Evolutionary conservation across 306 rosid genomes (phyloP).

Genomic region (Quercus rubra): DNA sequence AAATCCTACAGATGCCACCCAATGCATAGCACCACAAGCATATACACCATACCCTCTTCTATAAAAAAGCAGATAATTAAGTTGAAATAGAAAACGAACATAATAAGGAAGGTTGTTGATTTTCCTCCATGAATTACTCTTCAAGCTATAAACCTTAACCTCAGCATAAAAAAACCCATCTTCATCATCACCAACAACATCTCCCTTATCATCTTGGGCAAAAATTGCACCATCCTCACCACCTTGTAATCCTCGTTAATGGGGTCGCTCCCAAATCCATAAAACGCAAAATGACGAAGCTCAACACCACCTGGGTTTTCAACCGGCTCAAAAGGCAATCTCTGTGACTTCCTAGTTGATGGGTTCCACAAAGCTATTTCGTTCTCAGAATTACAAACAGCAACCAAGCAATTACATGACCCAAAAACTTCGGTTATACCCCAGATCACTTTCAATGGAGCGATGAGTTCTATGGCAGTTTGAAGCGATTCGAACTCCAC

Average conservation of each 20-base stretch:
- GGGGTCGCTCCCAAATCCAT: neutral
- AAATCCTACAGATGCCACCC: neutral
- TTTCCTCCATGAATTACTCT: neutral
- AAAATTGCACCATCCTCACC: slow-evolving; percentile 2
- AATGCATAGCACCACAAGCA: slow-evolving; percentile 2
- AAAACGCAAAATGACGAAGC: neutral
- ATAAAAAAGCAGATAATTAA: neutral
- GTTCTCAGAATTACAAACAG: neutral
- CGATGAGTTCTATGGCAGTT: neutral
- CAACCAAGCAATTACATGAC: neutral
- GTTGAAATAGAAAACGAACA: neutral
- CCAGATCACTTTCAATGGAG: neutral
- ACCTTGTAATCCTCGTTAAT: slow-evolving; percentile 1
- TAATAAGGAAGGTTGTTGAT: neutral
- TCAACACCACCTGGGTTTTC: neutral
- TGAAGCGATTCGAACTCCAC: neutral
- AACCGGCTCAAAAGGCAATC: neutral
- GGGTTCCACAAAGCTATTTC: neutral
- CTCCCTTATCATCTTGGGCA: neutral
- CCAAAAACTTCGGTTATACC: neutral
- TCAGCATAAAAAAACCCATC: neutral
- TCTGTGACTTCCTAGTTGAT: neutral
- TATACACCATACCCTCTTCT: neutral
- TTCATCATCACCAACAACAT: neutral
- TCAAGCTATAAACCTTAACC: neutral